Evolutionary conservation across 805 yeast species (phyloP).

Genomic region (Ogataea pini): DNA sequence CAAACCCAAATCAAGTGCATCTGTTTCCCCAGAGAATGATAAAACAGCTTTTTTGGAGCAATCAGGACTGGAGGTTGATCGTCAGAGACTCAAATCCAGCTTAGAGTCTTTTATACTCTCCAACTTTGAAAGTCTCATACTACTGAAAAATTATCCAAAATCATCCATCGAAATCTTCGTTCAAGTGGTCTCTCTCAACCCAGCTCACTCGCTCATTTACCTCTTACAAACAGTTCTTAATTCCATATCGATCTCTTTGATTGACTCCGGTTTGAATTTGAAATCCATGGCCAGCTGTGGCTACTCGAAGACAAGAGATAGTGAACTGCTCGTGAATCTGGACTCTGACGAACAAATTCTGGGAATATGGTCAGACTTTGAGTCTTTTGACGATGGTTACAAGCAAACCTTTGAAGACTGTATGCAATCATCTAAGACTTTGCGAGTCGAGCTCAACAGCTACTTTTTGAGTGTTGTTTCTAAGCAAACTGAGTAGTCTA

Average conservation of each 20-base stretch:
- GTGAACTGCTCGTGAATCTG: slow-evolving; percentile 34
- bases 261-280: slow-evolving; percentile 82
- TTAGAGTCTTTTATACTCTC: slow-evolving; percentile 42
- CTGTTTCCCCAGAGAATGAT: slow-evolving; percentile 25
- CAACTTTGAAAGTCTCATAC: slow-evolving; percentile 41
- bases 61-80: slow-evolving; percentile 21
- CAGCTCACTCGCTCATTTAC: slow-evolving; percentile 34
- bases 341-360: slow-evolving; percentile 59
- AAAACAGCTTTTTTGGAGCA: slow-evolving; percentile 42
- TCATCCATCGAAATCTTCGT: slow-evolving; percentile 81
- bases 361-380: slow-evolving; percentile 56
- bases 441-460: slow-evolving; percentile 47
- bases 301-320: slow-evolving; percentile 12
- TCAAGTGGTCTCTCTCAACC: slow-evolving; percentile 56
- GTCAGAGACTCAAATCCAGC: slow-evolving; percentile 26
- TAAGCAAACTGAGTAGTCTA: background rate
- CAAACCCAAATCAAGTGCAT: slow-evolving; percentile 39
- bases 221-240: slow-evolving; percentile 52
- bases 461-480: slow-evolving; percentile 35
- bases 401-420: slow-evolving; percentile 31
- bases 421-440: slow-evolving; percentile 45
- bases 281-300: slow-evolving; percentile 76
- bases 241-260: slow-evolving; percentile 69
- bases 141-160: slow-evolving; percentile 80
- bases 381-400: slow-evolving; percentile 33